A percentile compares a stretch with the other conserved stretches of the same genome.
These are phyloP conservation scores for Lodderomyces jiufengensis DNA, from an alignment of 1,139 yeast species.

Conservation along the genomic window DNA sequence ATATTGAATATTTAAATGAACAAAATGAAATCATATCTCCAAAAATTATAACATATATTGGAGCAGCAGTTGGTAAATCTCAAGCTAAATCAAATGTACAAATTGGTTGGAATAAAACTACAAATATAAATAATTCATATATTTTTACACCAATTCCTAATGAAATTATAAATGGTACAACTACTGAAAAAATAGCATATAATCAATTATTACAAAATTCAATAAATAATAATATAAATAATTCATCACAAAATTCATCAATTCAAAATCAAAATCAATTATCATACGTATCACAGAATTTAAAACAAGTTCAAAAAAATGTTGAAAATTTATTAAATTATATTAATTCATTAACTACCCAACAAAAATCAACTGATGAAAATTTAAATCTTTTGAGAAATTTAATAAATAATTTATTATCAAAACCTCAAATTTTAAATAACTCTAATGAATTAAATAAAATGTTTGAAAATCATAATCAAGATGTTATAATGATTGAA, in stretches of 20 bases:
- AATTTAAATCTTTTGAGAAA: conserved; percentile 59
- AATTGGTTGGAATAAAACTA: conserved; percentile 46
- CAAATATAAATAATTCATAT: conserved; percentile 45
- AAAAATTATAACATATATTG: conserved; percentile 63
- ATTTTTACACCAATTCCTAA: conserved; percentile 79
- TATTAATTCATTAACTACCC: conserved; percentile 22
- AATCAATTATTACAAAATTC: conserved; percentile 31
- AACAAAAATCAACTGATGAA: conserved; percentile 38
- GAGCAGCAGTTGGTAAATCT: conserved; percentile 68
- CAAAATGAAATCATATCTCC: conserved; percentile 37
- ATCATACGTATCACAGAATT: conserved; percentile 48
- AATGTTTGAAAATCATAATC: conserved; percentile 69
- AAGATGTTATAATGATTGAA: conserved; percentile 81
- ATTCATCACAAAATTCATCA: neutral
- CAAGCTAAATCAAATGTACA: conserved; percentile 34
- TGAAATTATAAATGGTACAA: conserved; percentile 55
- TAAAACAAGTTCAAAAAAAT: conserved; percentile 48
- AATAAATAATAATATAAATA: conserved; percentile 12
- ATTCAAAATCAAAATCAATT: conserved; percentile 23
- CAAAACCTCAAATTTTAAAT: conserved; percentile 55
- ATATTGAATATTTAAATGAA: conserved; percentile 46
- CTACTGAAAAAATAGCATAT: conserved; percentile 57
- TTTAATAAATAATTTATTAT: conserved; percentile 59
- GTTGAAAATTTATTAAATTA: conserved; percentile 55
- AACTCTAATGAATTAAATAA: conserved; percentile 56